A percentile compares a stretch with the other conserved stretches of the same genome.
phyloP scores from a whole-genome alignment of 257 asterid genomes.

The Fraxinus americana region DNA sequence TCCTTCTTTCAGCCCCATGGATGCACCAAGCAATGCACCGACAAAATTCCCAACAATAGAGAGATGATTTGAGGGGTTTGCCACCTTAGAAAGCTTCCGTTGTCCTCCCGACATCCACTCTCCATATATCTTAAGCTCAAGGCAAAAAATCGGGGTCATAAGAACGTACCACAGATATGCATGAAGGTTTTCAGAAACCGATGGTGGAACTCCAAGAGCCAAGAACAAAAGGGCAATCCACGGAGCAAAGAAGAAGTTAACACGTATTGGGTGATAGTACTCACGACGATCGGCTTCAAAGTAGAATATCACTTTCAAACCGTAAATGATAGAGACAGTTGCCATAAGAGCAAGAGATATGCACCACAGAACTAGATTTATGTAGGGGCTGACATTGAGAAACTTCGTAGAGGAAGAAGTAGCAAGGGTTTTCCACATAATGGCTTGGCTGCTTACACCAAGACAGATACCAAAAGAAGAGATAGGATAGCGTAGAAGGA shows the following conservation, averaged over 20 bases:
- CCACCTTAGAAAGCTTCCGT: constrained; percentile 84
- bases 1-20: constrained; percentile 87
- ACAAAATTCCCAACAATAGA: constrained; percentile 82
- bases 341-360: constrained; percentile 54
- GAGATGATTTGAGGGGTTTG: constrained; percentile 85
- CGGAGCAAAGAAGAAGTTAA: constrained; percentile 96
- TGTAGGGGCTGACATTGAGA: constrained; percentile 51
- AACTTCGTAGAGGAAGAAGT: constrained; percentile 57
- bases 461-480: constrained; percentile 81
- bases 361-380: constrained; percentile 69
- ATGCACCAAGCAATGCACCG: constrained; percentile 92
- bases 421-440: constrained; percentile 78
- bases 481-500: constrained; percentile 79
- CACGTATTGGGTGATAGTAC: constrained; percentile 83
- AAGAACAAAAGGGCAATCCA: constrained; percentile 73
- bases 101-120: constrained; percentile 98
- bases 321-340: constrained; percentile 40
- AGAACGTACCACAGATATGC: constrained; percentile 65
- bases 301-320: constrained; percentile 65
- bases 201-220: constrained; percentile 65
- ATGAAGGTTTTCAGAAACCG: constrained; percentile 41
- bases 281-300: constrained; percentile 95
- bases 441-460: constrained; percentile 92
- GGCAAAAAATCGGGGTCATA: constrained; percentile 66
- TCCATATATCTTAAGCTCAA: constrained; percentile 88